A percentile compares a stretch with the other conserved stretches of the same genome.
phyloP scores from a whole-genome alignment of 306 rosid species.

The Albizia julibrissin region DNA sequence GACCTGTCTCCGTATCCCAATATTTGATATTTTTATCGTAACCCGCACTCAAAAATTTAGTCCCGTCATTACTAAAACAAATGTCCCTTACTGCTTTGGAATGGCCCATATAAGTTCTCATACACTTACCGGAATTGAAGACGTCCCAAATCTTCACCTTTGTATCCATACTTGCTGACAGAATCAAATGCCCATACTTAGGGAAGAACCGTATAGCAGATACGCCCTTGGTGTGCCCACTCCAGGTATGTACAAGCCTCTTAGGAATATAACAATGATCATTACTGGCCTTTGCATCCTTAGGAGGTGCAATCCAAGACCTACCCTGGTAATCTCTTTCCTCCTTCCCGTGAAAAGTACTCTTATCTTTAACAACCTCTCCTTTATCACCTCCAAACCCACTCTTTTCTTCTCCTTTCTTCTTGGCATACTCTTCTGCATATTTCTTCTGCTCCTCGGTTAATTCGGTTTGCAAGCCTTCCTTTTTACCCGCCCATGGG shows the following conservation, averaged over 20 bases:
- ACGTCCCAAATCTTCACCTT: slow-evolving; percentile 99
- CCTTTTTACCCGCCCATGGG: slow-evolving; percentile 97
- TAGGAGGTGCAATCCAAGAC: slow-evolving; percentile 95
- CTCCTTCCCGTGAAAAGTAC: slow-evolving; percentile 90
- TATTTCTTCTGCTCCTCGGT: slow-evolving; percentile 92
- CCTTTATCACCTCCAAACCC: slow-evolving; percentile 73
- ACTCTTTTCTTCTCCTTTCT: slow-evolving; percentile 87
- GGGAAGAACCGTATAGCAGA: slow-evolving; percentile 96
- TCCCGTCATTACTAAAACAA: slow-evolving; percentile 87
- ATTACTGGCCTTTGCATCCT: slow-evolving; percentile 86
- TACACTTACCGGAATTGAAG: slow-evolving; percentile 88
- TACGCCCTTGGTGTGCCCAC: slow-evolving; percentile 96
- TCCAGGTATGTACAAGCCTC: slow-evolving; percentile 98
- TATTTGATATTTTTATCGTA: slow-evolving; percentile 97
- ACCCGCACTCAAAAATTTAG: slow-evolving; percentile 85
- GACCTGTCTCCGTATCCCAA: slow-evolving; percentile 98
- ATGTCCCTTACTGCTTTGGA: slow-evolving; percentile 87
- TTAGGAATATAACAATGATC: slow-evolving; percentile 96
- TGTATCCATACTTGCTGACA: slow-evolving; percentile 90
- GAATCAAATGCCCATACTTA: slow-evolving; percentile 79
- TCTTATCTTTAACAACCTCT: slow-evolving; percentile 75
- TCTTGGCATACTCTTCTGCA: slow-evolving; percentile 91
- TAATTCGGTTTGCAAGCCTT: slow-evolving; percentile 68
- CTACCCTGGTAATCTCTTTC: slow-evolving; percentile 97
- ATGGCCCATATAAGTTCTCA: slow-evolving; percentile 98